A percentile compares a stretch with the other conserved stretches of the same genome.
Evolutionary conservation across 805 yeast genomes (phyloP).

Genomic region (Ogataea allantospora): DNA sequence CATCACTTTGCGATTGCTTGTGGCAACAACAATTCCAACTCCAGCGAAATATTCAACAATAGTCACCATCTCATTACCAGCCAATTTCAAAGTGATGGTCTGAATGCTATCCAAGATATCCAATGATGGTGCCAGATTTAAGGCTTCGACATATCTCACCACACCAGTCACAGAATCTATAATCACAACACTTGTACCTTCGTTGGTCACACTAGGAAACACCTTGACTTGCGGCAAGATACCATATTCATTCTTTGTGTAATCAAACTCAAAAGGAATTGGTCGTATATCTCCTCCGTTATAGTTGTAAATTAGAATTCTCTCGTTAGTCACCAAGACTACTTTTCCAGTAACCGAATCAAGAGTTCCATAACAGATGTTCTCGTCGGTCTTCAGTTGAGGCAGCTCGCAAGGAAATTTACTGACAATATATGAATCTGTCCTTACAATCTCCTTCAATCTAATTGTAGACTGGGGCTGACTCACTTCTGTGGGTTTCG

Average conservation of each 20-base stretch:
- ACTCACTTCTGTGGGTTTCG: conserved; percentile 2
- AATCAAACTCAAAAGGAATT: conserved; percentile 51
- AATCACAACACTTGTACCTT: conserved; percentile 67
- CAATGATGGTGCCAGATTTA: conserved; percentile 62
- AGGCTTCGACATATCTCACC: conserved; percentile 69
- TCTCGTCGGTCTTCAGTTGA: conserved; percentile 32
- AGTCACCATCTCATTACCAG: conserved; percentile 54
- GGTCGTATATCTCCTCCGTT: conserved; percentile 61
- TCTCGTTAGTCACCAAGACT: conserved; percentile 41
- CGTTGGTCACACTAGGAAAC: conserved; percentile 54
- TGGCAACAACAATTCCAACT: conserved; percentile 68
- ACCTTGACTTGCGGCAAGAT: conserved; percentile 54
- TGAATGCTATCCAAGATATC: conserved; percentile 38
- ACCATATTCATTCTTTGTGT: conserved; percentile 27
- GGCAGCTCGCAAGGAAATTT: conserved; percentile 56
- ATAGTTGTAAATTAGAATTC: conserved; percentile 68
- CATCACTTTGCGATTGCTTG: conserved; percentile 65
- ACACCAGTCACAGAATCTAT: conserved; percentile 58
- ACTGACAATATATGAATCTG: conserved; percentile 55
- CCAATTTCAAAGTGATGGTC: conserved; percentile 40
- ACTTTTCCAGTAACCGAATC: conserved; percentile 32
- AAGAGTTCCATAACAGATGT: conserved; percentile 14
- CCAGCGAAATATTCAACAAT: conserved; percentile 64
- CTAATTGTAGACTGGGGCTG: not conserved
- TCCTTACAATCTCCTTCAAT: conserved; percentile 53